Conservation (phyloP, 139 green algal genomes). For the Chlorella sp. region DNA sequence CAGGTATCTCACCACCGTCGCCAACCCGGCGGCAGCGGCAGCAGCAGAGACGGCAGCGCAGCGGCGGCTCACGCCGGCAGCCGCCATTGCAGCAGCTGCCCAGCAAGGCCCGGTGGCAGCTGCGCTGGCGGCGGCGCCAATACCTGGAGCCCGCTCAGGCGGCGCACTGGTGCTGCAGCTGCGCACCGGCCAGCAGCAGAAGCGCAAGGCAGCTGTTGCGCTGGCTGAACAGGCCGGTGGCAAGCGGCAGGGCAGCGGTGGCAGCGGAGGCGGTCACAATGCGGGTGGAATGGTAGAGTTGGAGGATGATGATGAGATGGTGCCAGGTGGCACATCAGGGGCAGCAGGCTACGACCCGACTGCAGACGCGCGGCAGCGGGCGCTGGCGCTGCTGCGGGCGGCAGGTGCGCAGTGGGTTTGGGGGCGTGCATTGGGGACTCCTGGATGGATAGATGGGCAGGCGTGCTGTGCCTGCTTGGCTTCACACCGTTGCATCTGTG, state of each 20-base stretch:
- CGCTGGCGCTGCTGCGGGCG: conserved; percentile 15
- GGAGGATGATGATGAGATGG: conserved; percentile 22
- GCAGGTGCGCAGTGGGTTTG: background rate
- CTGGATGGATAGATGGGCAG: background rate
- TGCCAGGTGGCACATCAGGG: background rate
- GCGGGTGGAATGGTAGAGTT: background rate
- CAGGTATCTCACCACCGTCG: conserved; percentile 41
- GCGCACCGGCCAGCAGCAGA: background rate
- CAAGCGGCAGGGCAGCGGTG: background rate
- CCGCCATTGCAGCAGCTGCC: conserved; percentile 14
- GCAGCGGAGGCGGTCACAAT: background rate
- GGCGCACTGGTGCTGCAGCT: conserved; percentile 20
- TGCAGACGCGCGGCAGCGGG: background rate
- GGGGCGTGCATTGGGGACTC: background rate
- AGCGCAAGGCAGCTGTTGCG: background rate
- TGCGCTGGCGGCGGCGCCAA: conserved; percentile 27
- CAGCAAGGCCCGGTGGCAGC: background rate
- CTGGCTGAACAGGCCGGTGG: background rate
- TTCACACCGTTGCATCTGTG: background rate
- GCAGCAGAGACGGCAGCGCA: conserved; percentile 2
- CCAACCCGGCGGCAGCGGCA: conserved; percentile 28
- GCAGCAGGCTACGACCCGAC: conserved; percentile 1
- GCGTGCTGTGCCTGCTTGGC: background rate
- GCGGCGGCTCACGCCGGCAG: conserved; percentile 4
- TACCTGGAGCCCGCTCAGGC: background rate